Evolutionary conservation across 2,329 filamentous ascomycete species (phyloP).

Genomic region (Sclerotinia subarctica): DNA sequence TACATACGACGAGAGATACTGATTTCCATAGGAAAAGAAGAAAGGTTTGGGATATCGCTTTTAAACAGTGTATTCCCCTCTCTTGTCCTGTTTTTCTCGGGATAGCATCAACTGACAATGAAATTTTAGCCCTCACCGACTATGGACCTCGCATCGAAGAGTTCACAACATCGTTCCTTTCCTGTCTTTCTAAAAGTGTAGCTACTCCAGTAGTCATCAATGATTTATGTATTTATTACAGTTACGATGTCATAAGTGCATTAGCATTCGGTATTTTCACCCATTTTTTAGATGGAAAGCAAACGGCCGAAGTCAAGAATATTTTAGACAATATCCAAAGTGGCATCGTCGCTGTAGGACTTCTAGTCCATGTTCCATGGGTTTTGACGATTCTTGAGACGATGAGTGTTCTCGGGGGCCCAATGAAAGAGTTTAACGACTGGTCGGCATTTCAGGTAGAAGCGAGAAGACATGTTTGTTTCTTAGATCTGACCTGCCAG

Average conservation of each 20-base stretch:
- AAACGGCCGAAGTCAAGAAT: conserved; percentile 1
- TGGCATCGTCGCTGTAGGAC: background rate
- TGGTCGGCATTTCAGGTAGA: conserved; percentile 22
- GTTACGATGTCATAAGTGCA: conserved; percentile 34
- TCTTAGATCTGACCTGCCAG: too few relatives aligned
- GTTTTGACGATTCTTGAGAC: background rate
- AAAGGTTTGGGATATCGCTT: conserved; percentile 27
- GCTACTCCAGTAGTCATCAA: conserved; percentile 28
- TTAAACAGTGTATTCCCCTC: background rate
- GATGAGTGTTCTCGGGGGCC: conserved; percentile 22
- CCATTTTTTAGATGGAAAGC: background rate
- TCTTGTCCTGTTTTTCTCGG: too few relatives aligned
- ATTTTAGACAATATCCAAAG: background rate
- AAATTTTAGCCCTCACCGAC: background rate
- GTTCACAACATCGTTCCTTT: background rate
- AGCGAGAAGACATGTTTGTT: conserved; percentile 23
- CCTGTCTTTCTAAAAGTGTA: background rate
- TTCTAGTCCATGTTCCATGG: conserved; percentile 5
- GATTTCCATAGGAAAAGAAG: conserved; percentile 29
- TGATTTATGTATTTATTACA: conserved; percentile 29
- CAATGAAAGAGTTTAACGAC: conserved; percentile 22
- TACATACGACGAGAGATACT: conserved; percentile 29
- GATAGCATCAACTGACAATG: background rate
- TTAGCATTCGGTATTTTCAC: conserved; percentile 27
- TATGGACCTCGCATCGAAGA: conserved; percentile 1